Base-by-base conservation (phyloP, 345 rosid species). In the Camelina neglecta region DNA sequence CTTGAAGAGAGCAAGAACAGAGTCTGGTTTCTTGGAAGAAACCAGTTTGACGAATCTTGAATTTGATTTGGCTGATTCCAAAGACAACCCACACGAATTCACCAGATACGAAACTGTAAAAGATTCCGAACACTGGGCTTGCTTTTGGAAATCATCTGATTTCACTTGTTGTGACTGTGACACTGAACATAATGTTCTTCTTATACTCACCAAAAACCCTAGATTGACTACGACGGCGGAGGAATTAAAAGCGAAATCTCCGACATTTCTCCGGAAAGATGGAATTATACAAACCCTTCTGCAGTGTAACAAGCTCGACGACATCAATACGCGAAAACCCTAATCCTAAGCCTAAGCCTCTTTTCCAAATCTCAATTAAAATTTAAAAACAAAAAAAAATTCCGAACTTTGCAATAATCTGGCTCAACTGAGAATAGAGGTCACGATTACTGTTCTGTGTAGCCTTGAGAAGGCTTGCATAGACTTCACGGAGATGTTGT, bases 11-110 rank as follows among this genome's bases (percentile, higher is more conserved):
- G 64, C 41, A 2, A 79, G 75, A 13, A 80, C 76, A 26, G 50
- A 60, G 54, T 80, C 79, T 13, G 76, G 75, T 60, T 33, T 64
- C 10, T 69, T 42, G 0, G 73, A 44, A 47, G 68, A 44, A 21
- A 41, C 44, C 12, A 79, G 58, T 10, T 75, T 54, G 16, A 74
- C 50, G 39, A 54, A 64, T 31, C 41, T 64, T 4, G 82, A 64
- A 16, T 56, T 53, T 8, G 68, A 75, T 31, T 18, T n/a, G 31
- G 82, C 82, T 29, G 71, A 45, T 12, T 79, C 73, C 2, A 66
- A 62, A 41, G 82, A 76, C 72, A 76, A 67, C 20, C 75, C 75
- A 48, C 75, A 71, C 0, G 68, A 60, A 3, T 71, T 21, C n/a
- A 60, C 68, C 4, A 71, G 67, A 38, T 71, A 71, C 11, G 75